Evolutionary conservation across 208 protist species (phyloP), one percentile per base, ranked within the genome.

Genomic region (Crithidia brevicula): DNA sequence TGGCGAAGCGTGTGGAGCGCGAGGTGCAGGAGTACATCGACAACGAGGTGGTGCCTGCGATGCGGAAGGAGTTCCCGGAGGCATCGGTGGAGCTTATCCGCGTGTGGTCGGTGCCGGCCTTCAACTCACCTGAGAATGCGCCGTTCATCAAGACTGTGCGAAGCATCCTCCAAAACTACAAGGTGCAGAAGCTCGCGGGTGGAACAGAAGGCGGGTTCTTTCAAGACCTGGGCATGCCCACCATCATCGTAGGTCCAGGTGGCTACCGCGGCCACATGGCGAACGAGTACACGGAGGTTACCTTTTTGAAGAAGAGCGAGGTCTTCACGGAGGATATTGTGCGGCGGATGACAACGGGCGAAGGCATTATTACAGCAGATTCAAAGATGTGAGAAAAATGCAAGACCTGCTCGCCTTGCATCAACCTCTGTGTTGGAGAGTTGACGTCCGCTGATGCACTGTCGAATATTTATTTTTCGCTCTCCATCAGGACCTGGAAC

Each of bases 201-300:
- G 74, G 57, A 25, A 80, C 84, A 3, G 84, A 83, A 53, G 59
- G 59, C 31, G 74, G 77, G 22, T 75, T 82, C 46, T 84, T 83
- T 56, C 77, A 86, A 25, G 69, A 52, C 27, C 33, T 86, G 30
- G 54, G 73, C 46, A 77, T 90, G 31, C 80, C 77, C 11, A 80
- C 74, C 23, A 65, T 82, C 51, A 77, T 81, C n/a, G 71, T 75
- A 50, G 77, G 72, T 16, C 72, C 74, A 2, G 84, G 75, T 25
- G 80, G 74, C 40, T 77, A 78, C 38, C 42, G 74, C 22, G 80
- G 76, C 27, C 74, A 82, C 64, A 58, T 79, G 57, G 50, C 74
- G 0, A 82, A 81, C 68, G 80, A 81, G 60, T 86, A 77, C 72
- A 79, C 79, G 1, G 43, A 67, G 30, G 30, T 80, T 10, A 56